These are phyloP conservation scores for Athelia sp. DNA, from an alignment of 1,284 basidiomycete genomes.

Conservation along the genomic window DNA sequence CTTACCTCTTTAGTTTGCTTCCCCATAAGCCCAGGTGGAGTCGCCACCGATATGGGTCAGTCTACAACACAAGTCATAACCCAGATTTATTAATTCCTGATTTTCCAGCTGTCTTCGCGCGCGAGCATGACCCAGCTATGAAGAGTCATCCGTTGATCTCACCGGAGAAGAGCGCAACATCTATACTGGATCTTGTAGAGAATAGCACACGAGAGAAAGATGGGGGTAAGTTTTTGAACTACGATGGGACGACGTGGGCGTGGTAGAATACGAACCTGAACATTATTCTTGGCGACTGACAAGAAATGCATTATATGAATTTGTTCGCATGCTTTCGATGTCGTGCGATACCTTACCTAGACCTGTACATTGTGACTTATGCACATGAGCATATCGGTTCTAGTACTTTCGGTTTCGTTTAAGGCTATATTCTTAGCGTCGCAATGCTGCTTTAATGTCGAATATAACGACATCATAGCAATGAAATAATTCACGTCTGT, in stretches of 20 bases:
- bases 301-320: too few species aligned
- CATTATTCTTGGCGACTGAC: background rate
- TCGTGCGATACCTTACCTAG: too few species aligned
- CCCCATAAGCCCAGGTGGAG: background rate
- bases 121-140: background rate
- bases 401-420: too few species aligned
- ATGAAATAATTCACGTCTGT: too few species aligned
- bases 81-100: background rate
- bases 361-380: too few species aligned
- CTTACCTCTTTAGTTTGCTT: background rate
- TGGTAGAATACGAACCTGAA: background rate
- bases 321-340: too few species aligned
- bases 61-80: background rate
- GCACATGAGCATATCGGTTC: too few species aligned
- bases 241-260: background rate
- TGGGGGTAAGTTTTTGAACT: background rate
- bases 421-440: too few species aligned
- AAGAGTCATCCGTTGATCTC: background rate
- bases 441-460: too few species aligned
- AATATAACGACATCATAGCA: too few species aligned
- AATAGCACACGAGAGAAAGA: background rate
- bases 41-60: slow-evolving; percentile 1
- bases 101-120: background rate
- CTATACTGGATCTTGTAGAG: background rate
- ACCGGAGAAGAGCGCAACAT: background rate